phyloP scores from a whole-genome alignment of 768 basidiomycete genomes.

The Boletus barrowsii region DNA sequence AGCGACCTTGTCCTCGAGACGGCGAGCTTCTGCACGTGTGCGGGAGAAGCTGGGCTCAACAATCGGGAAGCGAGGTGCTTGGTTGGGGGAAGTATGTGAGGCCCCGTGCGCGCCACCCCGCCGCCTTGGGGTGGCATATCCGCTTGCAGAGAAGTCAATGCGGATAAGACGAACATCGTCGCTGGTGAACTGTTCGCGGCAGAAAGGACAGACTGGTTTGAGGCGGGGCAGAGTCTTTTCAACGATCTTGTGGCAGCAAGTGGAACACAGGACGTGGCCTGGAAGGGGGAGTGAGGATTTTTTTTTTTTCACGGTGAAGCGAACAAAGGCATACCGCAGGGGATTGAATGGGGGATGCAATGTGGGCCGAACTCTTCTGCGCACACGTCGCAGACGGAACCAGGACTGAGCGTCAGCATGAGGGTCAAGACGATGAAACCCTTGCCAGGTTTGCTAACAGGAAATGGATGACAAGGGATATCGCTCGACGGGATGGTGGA shows the following conservation, averaged over 20 bases:
- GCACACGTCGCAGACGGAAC: constrained; percentile 87
- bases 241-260: constrained; percentile 75
- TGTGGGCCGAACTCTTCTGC: constrained; percentile 80
- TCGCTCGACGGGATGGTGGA: constrained; percentile 41
- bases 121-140: constrained; percentile 66
- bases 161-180: constrained; percentile 74
- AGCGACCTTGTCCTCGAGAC: constrained; percentile 75
- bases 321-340: constrained; percentile 55
- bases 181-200: constrained; percentile 69
- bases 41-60: constrained; percentile 40
- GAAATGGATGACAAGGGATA: constrained; percentile 42
- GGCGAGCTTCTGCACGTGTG: constrained; percentile 55
- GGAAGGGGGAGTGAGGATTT: constrained; percentile 23
- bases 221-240: constrained; percentile 74
- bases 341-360: constrained; percentile 74
- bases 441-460: constrained; percentile 38
- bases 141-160: constrained; percentile 68
- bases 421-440: constrained; percentile 38
- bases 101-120: constrained; percentile 48
- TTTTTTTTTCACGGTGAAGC: constrained; percentile 19
- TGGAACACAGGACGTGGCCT: constrained; percentile 81
- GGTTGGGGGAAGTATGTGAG: constrained; percentile 37
- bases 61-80: constrained; percentile 46
- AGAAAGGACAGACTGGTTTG: constrained; percentile 79
- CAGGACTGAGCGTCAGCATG: constrained; percentile 82